A percentile compares a stretch with the other conserved stretches of the same genome.
These are phyloP conservation scores for Dryadomyces quercus-mongolicae DNA, from an alignment of 2,329 filamentous ascomycete genomes.

Conservation along the genomic window DNA sequence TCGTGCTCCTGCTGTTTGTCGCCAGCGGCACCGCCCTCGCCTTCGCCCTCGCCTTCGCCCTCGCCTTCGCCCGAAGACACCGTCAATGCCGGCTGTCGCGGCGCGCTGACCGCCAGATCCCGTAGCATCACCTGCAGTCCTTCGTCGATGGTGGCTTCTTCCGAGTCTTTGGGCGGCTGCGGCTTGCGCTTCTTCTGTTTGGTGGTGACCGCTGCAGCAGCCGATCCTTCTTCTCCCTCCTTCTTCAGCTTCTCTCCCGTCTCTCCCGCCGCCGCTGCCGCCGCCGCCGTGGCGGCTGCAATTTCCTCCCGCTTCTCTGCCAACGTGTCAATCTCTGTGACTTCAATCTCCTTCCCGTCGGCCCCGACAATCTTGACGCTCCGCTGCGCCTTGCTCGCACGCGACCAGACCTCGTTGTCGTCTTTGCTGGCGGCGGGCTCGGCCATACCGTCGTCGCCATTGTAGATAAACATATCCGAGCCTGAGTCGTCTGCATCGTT, in stretches of 20 bases:
- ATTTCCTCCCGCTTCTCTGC: conserved; percentile 11
- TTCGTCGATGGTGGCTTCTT: conserved; percentile 25
- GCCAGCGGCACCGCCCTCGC: too few species aligned
- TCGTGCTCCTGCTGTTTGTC: neutral
- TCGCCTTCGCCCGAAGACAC: conserved; percentile 4
- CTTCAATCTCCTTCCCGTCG: conserved; percentile 25
- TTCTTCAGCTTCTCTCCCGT: neutral
- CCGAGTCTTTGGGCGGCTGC: conserved; percentile 19
- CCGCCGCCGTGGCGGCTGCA: neutral
- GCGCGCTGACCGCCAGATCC: conserved; percentile 25
- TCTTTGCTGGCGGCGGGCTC: conserved; percentile 10
- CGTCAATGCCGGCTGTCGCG: neutral
- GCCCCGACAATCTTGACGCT: conserved; percentile 31
- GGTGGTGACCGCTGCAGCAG: neutral
- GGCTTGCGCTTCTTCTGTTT: conserved; percentile 9
- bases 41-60: neutral
- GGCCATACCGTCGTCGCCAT: neutral
- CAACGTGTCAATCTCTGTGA: conserved; percentile 25
- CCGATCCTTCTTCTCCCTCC: conserved; percentile 1
- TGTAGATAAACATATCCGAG: conserved; percentile 15
- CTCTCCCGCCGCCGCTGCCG: conserved; percentile 8
- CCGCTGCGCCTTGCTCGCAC: conserved; percentile 19
- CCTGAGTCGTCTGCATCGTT: conserved; percentile 17
- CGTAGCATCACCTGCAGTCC: conserved; percentile 29
- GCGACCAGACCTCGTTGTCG: conserved; percentile 31